Evolutionary conservation across 2,329 filamentous ascomycete species (phyloP), one percentile per base, ranked within the genome.

Genomic region (Ciborinia camelliae): DNA sequence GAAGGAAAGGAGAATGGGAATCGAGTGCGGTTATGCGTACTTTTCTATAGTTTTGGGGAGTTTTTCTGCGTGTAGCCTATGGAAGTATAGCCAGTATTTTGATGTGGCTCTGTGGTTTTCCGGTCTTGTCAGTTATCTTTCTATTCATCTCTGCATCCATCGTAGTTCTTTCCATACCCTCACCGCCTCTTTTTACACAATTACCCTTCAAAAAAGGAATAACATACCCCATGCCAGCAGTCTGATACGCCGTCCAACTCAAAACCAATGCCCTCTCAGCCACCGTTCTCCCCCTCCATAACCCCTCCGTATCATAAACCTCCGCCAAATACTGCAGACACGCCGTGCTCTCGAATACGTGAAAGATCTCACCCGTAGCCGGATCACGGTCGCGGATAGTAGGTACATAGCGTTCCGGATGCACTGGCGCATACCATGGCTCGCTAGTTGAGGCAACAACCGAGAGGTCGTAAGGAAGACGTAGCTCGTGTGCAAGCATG

Each of bases 71-170:
- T 71, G 39, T 18, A 43, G 9, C 26, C 66, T 64, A 15, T 32
- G 18, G 30, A 77, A 77, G 58, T 75, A 76, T 1, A 77, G 68
- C 75, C 76, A 77, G 52, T 75, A 76, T 65, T 77, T 77, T 5
- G 75, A 72, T 2, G 74, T 74, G 3, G 74, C 15, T 15, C 65
- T 64, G 47, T 50, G 47, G n/a, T 8, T 50, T 12, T n/a, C n/a
- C n/a, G n/a, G n/a, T n/a, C n/a, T n/a, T n/a, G n/a, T n/a, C n/a
- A n/a, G n/a, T n/a, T n/a, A n/a, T n/a, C n/a, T 15, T 28, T 26
- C 20, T 48, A 18, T 57, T 8, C 30, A 18, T 14, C 9, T 50
- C 35, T 23, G 12, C 12, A 39, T 6, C 15, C n/a, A 28, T 4
- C 10, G 4, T 12, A n/a, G 26, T 12, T 30, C 20, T 32, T 10